A percentile compares a stretch with the other conserved stretches of the same genome.
Conservation (phyloP, 129 eudicot genomes). For the Flaveria brownii region DNA sequence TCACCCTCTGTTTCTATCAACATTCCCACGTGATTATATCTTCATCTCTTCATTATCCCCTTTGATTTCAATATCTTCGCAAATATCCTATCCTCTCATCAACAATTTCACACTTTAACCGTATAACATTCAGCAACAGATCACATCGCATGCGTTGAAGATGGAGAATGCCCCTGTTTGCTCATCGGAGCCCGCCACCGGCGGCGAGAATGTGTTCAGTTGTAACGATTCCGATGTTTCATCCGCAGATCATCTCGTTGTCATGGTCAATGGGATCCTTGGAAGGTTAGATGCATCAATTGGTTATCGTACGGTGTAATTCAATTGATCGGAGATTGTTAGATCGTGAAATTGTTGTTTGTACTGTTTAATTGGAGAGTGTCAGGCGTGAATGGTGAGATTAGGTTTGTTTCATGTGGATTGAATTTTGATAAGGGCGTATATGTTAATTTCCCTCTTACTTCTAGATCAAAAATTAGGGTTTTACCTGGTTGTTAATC, state of each 20-base stretch:
- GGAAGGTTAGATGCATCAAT: conserved; percentile 55
- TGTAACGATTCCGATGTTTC: conserved; percentile 48
- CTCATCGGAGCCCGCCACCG: conserved; percentile 60
- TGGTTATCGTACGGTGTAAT: neutral
- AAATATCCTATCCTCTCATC: neutral
- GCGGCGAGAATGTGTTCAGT: conserved; percentile 75
- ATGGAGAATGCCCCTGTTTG: conserved; percentile 41
- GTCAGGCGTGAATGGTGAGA: conserved; percentile 6
- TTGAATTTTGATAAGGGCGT: neutral
- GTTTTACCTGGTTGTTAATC: conserved; percentile 22
- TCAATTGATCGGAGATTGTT: neutral
- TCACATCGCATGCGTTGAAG: conserved; percentile 7
- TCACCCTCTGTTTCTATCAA: neutral
- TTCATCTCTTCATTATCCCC: neutral
- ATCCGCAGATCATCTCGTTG: conserved; percentile 92
- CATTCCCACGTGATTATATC: neutral
- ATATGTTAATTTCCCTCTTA: neutral
- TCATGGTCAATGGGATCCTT: conserved; percentile 91
- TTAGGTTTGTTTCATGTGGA: neutral
- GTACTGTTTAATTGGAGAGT: conserved; percentile 9
- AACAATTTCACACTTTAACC: conserved; percentile 15
- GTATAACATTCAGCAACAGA: conserved; percentile 10
- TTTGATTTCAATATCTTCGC: neutral
- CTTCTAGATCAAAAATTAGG: conserved; percentile 16
- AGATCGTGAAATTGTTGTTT: conserved; percentile 20